A percentile compares a stretch with the other conserved stretches of the same genome.
phyloP scores from a whole-genome alignment of 2,329 filamentous ascomycete genomes.

The Trichoderma aggressivum region DNA sequence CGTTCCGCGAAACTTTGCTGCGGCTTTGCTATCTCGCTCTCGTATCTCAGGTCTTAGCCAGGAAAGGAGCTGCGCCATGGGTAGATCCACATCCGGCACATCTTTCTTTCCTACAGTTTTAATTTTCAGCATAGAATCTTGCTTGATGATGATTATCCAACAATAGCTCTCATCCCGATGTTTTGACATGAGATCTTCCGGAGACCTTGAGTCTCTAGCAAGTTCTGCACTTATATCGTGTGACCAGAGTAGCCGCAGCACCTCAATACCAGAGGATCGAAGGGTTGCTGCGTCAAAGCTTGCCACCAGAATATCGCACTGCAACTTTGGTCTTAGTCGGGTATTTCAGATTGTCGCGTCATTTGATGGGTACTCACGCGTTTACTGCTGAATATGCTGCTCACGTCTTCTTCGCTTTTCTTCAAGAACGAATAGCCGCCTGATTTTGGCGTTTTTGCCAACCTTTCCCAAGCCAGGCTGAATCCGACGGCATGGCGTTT shows the following conservation, averaged over 20 bases:
- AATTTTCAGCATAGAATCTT: constrained; percentile 71
- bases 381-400: constrained; percentile 58
- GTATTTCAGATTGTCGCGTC: neutral
- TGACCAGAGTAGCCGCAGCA: constrained; percentile 76
- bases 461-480: constrained; percentile 81
- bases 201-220: constrained; percentile 71
- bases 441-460: constrained; percentile 63
- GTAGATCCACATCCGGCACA: constrained; percentile 70
- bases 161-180: constrained; percentile 75
- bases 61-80: constrained; percentile 65
- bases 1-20: constrained; percentile 39
- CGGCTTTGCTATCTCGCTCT: constrained; percentile 66
- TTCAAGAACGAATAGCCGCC: constrained; percentile 62
- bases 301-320: constrained; percentile 87
- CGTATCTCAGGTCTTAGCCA: constrained; percentile 82
- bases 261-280: constrained; percentile 69
- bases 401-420: constrained; percentile 62
- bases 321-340: neutral
- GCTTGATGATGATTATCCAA: constrained; percentile 88
- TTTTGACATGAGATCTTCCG: constrained; percentile 74
- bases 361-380: constrained; percentile 48
- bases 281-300: constrained; percentile 79
- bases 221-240: constrained; percentile 86
- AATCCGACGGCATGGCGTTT: constrained; percentile 86
- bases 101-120: constrained; percentile 76